Evolutionary conservation across 208 protist genomes (phyloP).

Genomic region (Trypanosoma boissoni): DNA sequence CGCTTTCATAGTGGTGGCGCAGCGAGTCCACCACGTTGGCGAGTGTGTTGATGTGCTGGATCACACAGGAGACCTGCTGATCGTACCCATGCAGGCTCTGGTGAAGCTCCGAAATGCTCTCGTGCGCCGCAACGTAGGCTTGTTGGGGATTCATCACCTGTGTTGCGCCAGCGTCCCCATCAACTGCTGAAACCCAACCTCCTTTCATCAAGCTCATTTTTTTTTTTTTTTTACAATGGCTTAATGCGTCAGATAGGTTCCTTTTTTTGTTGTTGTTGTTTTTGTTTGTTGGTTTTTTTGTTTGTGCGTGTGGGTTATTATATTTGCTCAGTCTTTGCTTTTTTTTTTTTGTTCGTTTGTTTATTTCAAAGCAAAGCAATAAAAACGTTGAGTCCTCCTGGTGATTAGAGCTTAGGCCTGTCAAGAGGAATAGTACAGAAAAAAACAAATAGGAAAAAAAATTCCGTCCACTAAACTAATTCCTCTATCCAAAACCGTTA

Average conservation of each 20-base stretch:
- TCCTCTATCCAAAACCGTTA: too few species aligned
- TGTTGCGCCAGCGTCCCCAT: conserved; percentile 27
- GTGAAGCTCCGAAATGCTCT: conserved; percentile 29
- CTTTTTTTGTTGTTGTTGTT: conserved; percentile 6
- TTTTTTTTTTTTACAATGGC: neutral
- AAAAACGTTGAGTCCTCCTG: too few species aligned
- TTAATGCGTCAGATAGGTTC: neutral
- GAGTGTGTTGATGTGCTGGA: conserved; percentile 44
- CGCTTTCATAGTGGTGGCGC: conserved; percentile 57
- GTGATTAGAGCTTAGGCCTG: neutral
- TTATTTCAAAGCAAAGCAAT: too few species aligned
- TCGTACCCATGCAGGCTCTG: conserved; percentile 49
- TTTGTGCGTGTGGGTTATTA: neutral
- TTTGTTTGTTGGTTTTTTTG: neutral
- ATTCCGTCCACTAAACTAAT: too few species aligned
- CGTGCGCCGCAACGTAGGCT: conserved; percentile 45
- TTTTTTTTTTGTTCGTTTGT: too few species aligned
- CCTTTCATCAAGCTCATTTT: conserved; percentile 2
- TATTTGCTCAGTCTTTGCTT: neutral
- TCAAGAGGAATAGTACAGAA: conserved; percentile 9
- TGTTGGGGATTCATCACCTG: conserved; percentile 31
- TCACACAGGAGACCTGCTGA: conserved; percentile 33
- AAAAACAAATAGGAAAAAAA: conserved; percentile 18
- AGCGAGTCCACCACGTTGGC: conserved; percentile 41
- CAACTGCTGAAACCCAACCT: conserved; percentile 12